These are phyloP conservation scores for Rhizopus delemar DNA, from an alignment of 371 early-diverging fungal species.

Conservation along the genomic window DNA sequence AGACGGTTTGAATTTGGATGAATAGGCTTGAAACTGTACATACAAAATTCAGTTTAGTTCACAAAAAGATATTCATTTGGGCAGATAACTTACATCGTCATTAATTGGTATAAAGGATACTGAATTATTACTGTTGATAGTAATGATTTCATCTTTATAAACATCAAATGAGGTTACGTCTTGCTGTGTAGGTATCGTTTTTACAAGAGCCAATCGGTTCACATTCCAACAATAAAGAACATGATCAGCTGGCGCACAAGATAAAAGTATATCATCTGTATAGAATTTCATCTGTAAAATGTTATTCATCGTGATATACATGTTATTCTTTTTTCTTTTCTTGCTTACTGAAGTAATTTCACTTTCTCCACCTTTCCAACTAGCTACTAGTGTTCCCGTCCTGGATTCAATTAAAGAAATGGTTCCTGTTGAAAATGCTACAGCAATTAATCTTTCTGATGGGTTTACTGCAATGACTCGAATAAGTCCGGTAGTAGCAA, in stretches of 20 bases:
- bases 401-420: constrained; percentile 63
- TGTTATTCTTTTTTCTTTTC: background rate
- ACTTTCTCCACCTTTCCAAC: constrained; percentile 67
- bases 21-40: constrained; percentile 60
- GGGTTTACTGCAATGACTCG: constrained; percentile 51
- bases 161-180: constrained; percentile 16
- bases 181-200: constrained; percentile 56
- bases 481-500: constrained; percentile 36
- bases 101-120: constrained; percentile 69
- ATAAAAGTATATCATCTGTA: constrained; percentile 59
- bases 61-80: background rate
- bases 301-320: background rate
- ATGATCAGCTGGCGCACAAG: constrained; percentile 68
- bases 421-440: constrained; percentile 60
- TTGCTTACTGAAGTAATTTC: constrained; percentile 59
- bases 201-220: constrained; percentile 53
- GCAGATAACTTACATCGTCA: constrained; percentile 55
- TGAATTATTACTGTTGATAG: constrained; percentile 64
- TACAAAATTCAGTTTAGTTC: background rate
- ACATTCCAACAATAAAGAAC: constrained; percentile 67
- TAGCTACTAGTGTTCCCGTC: constrained; percentile 62
- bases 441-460: constrained; percentile 60
- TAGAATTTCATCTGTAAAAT: constrained; percentile 59
- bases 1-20: constrained; percentile 65
- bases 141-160: constrained; percentile 56